Percentiles rank a stretch among this genome's conserved stretches.
Conservation (phyloP, 2,329 filamentous ascomycete species). For the Calonectria pseudoturangicola region DNA sequence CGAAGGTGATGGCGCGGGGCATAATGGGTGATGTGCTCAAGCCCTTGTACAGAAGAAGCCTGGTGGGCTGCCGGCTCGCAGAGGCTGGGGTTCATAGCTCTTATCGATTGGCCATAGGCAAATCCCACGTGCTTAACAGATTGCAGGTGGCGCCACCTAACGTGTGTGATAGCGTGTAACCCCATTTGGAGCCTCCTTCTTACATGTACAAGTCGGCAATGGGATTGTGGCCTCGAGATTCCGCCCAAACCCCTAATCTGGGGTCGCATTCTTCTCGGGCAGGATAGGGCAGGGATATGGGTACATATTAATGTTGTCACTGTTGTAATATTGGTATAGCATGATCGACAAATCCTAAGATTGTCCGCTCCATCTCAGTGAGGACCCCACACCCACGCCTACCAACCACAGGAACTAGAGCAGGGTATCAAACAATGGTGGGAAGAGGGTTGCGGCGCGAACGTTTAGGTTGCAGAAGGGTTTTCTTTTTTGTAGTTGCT, state of each 20-base stretch:
- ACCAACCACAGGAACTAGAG: constrained; percentile 5
- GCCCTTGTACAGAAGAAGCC: constrained; percentile 15
- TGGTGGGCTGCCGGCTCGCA: constrained; percentile 6
- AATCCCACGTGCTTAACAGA: constrained; percentile 34
- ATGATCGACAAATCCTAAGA: constrained; percentile 31
- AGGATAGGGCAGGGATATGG: constrained; percentile 13
- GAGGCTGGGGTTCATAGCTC: constrained; percentile 24
- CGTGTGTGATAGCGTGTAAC: constrained; percentile 23
- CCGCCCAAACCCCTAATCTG: neutral
- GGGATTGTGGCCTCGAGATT: neutral
- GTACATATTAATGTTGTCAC: constrained; percentile 3
- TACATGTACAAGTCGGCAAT: neutral
- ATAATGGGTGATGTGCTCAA: constrained; percentile 15
- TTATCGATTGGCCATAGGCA: constrained; percentile 19
- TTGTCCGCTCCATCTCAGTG: constrained; percentile 25
- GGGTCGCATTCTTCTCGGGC: neutral
- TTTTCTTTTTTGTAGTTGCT: neutral
- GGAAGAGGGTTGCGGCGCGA: neutral
- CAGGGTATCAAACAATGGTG: constrained; percentile 2
- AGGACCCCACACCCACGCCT: neutral
- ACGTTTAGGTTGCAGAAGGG: neutral
- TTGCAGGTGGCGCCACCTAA: constrained; percentile 16
- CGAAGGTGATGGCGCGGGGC: neutral
- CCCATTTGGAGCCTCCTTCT: constrained; percentile 16
- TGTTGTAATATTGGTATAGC: constrained; percentile 21